Evolutionary conservation across 345 rosid species (phyloP).

Genomic region (Nephelium lappaceum): DNA sequence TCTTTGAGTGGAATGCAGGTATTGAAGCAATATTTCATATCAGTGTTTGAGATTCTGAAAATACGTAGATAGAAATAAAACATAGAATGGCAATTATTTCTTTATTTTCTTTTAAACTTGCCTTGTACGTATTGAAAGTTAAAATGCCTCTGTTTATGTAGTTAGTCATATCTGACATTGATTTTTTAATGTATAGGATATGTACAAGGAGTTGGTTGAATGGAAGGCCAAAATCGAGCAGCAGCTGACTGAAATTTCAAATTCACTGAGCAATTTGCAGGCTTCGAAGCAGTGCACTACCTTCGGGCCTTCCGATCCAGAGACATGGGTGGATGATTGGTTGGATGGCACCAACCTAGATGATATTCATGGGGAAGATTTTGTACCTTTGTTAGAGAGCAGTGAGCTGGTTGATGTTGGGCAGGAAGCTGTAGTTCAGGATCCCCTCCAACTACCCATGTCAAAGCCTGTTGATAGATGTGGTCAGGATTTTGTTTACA

Average conservation of each 20-base stretch:
- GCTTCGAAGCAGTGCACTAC: conserved; percentile 52
- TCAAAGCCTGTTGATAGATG: conserved; percentile 48
- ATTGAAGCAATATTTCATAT: conserved; percentile 7
- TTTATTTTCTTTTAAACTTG: background rate
- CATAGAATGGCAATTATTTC: conserved; percentile 4
- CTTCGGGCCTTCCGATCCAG: conserved; percentile 57
- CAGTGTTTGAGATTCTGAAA: conserved; percentile 4
- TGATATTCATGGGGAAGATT: conserved; percentile 56
- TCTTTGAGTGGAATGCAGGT: conserved; percentile 82
- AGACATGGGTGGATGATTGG: conserved; percentile 78
- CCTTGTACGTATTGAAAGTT: background rate
- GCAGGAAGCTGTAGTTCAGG: conserved; percentile 40
- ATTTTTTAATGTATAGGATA: conserved; percentile 40
- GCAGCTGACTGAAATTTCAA: conserved; percentile 66
- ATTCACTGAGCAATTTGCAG: conserved; percentile 51
- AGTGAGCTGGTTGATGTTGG: conserved; percentile 45
- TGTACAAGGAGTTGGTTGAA: conserved; percentile 52
- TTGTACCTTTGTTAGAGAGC: conserved; percentile 59
- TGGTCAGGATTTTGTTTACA: conserved; percentile 38
- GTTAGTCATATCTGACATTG: background rate
- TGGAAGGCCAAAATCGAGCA: conserved; percentile 77
- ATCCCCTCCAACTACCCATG: conserved; percentile 39
- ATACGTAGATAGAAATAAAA: background rate
- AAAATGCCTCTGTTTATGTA: background rate
- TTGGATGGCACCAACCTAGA: conserved; percentile 65